These are phyloP conservation scores for Pythium coloratum DNA, from an alignment of 352 stramenopile genomes.

Conservation along the genomic window DNA sequence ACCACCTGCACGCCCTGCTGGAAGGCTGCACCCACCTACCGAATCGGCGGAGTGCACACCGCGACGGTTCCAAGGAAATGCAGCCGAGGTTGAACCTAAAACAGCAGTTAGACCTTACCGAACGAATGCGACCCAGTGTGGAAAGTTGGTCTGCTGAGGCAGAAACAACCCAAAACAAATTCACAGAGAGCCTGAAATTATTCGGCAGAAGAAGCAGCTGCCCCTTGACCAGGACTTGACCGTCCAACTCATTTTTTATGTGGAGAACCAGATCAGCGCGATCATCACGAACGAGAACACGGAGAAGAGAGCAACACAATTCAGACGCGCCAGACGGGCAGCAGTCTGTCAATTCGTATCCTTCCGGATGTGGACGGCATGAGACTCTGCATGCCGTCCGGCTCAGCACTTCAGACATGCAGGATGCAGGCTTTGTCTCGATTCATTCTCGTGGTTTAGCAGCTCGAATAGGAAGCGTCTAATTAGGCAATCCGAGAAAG, in stretches of 20 bases:
- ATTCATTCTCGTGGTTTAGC: background rate
- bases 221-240: background rate
- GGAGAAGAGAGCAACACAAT: background rate
- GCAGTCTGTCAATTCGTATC: background rate
- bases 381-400: background rate
- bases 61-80: constrained; percentile 13
- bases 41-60: background rate
- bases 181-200: background rate
- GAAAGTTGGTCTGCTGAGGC: background rate
- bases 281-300: constrained; percentile 8
- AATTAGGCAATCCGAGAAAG: background rate
- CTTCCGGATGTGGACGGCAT: background rate
- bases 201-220: constrained; percentile 4
- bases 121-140: background rate
- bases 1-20: background rate
- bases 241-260: background rate
- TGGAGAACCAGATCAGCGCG: background rate
- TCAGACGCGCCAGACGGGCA: background rate
- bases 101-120: background rate
- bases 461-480: background rate
- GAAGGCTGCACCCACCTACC: background rate
- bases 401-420: background rate
- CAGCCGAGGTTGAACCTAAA: background rate
- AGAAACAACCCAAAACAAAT: constrained; percentile 6
- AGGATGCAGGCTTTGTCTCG: no score